phyloP scores from a whole-genome alignment of 2,329 filamentous ascomycete species.

The Coniochaeta hoffmannii region DNA sequence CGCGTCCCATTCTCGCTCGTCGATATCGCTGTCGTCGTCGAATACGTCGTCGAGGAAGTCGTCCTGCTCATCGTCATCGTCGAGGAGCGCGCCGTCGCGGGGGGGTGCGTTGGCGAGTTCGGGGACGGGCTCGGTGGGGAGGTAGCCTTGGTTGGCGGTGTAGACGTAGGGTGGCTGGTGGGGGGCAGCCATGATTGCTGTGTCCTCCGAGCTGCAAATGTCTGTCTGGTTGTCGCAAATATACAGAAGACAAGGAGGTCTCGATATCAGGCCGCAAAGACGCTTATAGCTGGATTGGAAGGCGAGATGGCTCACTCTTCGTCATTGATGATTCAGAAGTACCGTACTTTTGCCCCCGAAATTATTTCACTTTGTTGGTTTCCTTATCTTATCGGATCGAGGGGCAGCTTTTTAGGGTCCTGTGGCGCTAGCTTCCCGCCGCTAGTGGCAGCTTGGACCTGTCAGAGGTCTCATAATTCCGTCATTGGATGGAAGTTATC shows the following conservation, averaged over 20 bases:
- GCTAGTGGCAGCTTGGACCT: not conserved
- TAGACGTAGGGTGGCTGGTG: slow-evolving; percentile 38
- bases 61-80: slow-evolving; percentile 28
- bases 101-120: slow-evolving; percentile 18
- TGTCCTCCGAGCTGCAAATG: too few species aligned
- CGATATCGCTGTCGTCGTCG: slow-evolving; percentile 57
- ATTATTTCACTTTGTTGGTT: not conserved
- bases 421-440: not conserved
- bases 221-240: too few species aligned
- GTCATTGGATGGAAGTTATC: not conserved
- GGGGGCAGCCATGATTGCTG: slow-evolving; percentile 23
- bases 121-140: slow-evolving; percentile 22
- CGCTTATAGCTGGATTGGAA: not conserved
- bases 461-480: not conserved
- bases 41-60: slow-evolving; percentile 35
- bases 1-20: slow-evolving; percentile 47
- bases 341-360: not conserved
- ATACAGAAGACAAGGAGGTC: too few species aligned
- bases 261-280: too few species aligned
- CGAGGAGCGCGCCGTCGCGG: slow-evolving; percentile 21
- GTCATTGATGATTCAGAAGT: not conserved
- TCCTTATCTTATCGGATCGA: not conserved
- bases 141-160: slow-evolving; percentile 35
- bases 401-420: not conserved
- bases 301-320: not conserved